phyloP scores from a whole-genome alignment of 2,329 filamentous ascomycete genomes.

The Nothophoma quercina region DNA sequence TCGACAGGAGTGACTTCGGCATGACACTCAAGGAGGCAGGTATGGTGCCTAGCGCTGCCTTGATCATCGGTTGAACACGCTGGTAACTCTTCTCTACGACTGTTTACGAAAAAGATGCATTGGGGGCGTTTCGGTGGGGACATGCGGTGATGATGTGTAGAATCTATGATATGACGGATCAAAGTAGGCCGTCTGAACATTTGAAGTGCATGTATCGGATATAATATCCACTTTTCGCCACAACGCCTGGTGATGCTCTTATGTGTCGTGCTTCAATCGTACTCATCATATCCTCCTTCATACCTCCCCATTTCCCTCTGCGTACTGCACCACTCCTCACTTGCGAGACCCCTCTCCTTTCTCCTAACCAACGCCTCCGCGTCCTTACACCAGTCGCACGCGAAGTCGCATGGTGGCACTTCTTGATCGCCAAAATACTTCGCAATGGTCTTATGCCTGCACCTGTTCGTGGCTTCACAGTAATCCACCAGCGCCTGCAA shows the following conservation, averaged over 20 bases:
- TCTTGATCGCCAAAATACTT: constrained; percentile 48
- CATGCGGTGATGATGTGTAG: not conserved
- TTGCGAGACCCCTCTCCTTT: constrained; percentile 55
- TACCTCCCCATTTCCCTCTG: constrained; percentile 56
- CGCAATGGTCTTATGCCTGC: constrained; percentile 67
- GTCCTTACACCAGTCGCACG: constrained; percentile 60
- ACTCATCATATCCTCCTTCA: constrained; percentile 42
- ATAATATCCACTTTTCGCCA: not conserved
- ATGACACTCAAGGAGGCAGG: constrained; percentile 93
- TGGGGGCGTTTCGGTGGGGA: constrained; percentile 17
- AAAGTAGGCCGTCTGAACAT: not conserved
- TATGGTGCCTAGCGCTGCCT: constrained; percentile 85
- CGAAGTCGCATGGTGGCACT: constrained; percentile 53
- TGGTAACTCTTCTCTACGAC: not conserved
- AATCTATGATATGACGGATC: not conserved
- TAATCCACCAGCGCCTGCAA: constrained; percentile 72
- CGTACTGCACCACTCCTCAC: constrained; percentile 59
- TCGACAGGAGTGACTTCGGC: constrained; percentile 74
- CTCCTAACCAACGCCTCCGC: constrained; percentile 48
- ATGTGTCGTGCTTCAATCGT: constrained; percentile 34
- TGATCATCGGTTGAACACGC: constrained; percentile 71
- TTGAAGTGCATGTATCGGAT: not conserved
- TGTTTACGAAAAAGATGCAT: constrained; percentile 24
- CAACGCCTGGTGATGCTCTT: not conserved
- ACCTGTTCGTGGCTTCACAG: constrained; percentile 77